These are phyloP conservation scores for Moelleriella libera DNA, from an alignment of 2,329 filamentous ascomycete genomes.

Conservation along the genomic window DNA sequence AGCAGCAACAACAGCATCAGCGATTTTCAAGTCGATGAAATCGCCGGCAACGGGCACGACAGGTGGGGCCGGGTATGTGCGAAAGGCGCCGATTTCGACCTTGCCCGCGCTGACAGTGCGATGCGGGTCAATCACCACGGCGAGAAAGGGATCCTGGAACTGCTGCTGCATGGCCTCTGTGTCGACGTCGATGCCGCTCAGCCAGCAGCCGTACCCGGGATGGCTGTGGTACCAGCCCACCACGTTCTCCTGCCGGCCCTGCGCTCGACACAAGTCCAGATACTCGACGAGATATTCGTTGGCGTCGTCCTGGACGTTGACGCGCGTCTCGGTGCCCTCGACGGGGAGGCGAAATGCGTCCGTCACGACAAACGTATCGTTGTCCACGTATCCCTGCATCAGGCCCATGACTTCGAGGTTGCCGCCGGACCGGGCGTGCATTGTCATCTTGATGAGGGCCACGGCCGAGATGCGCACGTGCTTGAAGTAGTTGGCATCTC, in stretches of 20 bases:
- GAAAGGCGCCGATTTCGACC: slow-evolving; percentile 93
- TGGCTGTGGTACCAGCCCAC: slow-evolving; percentile 98
- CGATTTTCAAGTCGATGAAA: too few species aligned
- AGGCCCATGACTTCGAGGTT: slow-evolving; percentile 91
- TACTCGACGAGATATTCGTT: slow-evolving; percentile 96
- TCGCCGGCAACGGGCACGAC: too few species aligned
- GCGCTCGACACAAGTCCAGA: slow-evolving; percentile 60
- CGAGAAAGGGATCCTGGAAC: slow-evolving; percentile 82
- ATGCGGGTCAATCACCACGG: slow-evolving; percentile 92
- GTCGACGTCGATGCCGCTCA: slow-evolving; percentile 86
- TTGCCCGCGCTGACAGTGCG: slow-evolving; percentile 89
- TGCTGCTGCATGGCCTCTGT: slow-evolving; percentile 79
- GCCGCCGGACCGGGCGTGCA: slow-evolving; percentile 94
- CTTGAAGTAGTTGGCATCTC: slow-evolving; percentile 79
- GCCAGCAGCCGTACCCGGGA: slow-evolving; percentile 95
- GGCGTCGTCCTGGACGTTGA: slow-evolving; percentile 90
- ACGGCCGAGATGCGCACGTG: slow-evolving; percentile 85
- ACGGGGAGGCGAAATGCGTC: slow-evolving; percentile 90
- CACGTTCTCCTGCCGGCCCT: slow-evolving; percentile 71
- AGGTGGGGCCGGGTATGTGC: slow-evolving; percentile 82
- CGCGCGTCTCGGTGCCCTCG: slow-evolving; percentile 94
- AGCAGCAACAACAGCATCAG: too few species aligned
- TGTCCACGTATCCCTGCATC: slow-evolving; percentile 89
- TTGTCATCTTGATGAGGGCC: slow-evolving; percentile 95
- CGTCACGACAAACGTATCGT: slow-evolving; percentile 78